phyloP scores from a whole-genome alignment of 2,329 filamentous ascomycete species.

The Lasiodiplodia citricola region DNA sequence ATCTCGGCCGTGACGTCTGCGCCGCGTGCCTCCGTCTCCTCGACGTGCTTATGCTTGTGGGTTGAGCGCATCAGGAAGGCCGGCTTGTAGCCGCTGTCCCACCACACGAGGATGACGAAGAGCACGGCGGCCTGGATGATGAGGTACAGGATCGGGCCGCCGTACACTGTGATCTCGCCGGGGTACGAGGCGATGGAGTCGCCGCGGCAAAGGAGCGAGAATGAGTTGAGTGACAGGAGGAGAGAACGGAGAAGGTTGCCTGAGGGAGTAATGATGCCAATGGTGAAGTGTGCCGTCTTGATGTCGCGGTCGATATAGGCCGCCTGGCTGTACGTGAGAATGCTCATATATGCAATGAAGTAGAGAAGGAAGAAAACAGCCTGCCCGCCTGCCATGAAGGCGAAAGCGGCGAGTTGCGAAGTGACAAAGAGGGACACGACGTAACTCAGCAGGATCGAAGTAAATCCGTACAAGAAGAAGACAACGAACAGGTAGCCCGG shows the following conservation, averaged over 20 bases:
- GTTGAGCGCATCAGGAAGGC: conserved; percentile 54
- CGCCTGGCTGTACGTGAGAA: conserved; percentile 75
- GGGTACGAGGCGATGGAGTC: conserved; percentile 70
- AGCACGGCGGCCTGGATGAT: conserved; percentile 73
- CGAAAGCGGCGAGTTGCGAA: conserved; percentile 83
- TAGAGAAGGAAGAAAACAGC: conserved; percentile 59
- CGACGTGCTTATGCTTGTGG: conserved; percentile 48
- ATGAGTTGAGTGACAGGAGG: conserved; percentile 80
- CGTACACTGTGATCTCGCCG: conserved; percentile 74
- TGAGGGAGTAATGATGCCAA: conserved; percentile 76
- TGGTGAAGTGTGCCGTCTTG: conserved; percentile 73
- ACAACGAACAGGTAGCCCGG: conserved; percentile 82
- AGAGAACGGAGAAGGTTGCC: conserved; percentile 76
- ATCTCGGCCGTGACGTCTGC: conserved; percentile 70
- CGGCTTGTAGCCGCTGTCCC: conserved; percentile 72
- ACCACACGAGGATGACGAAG: conserved; percentile 76
- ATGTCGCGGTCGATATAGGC: conserved; percentile 71
- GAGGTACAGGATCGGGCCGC: conserved; percentile 84
- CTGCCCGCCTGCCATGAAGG: conserved; percentile 78
- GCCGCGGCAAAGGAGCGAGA: conserved; percentile 74
- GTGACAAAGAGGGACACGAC: conserved; percentile 79
- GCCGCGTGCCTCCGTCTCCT: conserved; percentile 51
- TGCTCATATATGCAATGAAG: conserved; percentile 56
- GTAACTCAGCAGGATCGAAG: conserved; percentile 78
- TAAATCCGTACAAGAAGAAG: conserved; percentile 79